Evolutionary conservation across 164 flowering plant genomes (phyloP), one percentile per base, ranked within the genome.

Genomic region (Warburgia ugandensis): DNA sequence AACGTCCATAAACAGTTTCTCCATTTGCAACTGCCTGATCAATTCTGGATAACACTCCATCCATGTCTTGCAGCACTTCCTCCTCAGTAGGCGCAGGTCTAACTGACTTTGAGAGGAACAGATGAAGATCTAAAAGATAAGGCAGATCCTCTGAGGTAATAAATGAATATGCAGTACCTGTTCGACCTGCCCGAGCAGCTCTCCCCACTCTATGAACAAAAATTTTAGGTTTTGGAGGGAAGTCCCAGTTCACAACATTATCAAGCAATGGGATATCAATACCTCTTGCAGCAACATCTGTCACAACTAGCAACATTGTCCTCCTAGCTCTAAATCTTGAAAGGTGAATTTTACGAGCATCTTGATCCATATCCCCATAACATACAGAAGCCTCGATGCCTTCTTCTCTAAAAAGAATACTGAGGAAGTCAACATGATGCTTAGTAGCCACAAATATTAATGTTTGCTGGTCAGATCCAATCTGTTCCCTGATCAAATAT

Each of bases 361-460:
- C 99, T 59, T 82, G 95, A 71, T 92, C 95, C 99, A 92, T 92
- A 54, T 86, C 99, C 58, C 97, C 99, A 66, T 92, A 92, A 54
- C 94, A 84, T 28, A 92, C 76, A 61, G 97, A 86, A 29, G 97
- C 80, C 65, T 82, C 86, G 39, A 92, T 74, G 27, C 97, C 92
- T 54, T 88, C 97, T 66, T 71, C 84, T 63, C 60, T 69, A 51
- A 82, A 80, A 42, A 88, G 59, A 26, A 42, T 25, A 58, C 73
- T 77, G 20, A 92, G 79, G 52, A 92, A 88, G 68, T 92, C 95
- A 40, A 82, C 95, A 54, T 92, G 97, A 75, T 92, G 83, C 59
- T 86, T 92, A 23, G 99, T 92, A 36, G 95, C 79, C 43, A 86
- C 99, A 73, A 92, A 92, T 31, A 92, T 75, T 48, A 92, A 56